phyloP scores from a whole-genome alignment of 1,139 yeast species.

The Chernovozyma aurita region DNA sequence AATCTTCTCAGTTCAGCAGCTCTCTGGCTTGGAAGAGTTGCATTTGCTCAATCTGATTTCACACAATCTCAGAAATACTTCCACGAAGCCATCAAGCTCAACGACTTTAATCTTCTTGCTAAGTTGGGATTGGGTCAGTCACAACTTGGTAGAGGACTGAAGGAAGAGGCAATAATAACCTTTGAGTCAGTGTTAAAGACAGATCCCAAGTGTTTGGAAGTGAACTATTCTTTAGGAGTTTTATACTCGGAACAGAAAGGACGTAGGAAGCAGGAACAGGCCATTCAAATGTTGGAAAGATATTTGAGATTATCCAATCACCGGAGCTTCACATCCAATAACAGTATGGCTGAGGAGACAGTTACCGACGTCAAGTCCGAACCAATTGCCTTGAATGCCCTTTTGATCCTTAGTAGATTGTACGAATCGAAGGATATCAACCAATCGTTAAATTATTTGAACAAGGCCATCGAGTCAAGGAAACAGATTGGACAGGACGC shows the following conservation, averaged over 20 bases:
- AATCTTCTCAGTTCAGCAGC: constrained; percentile 67
- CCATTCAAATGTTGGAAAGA: constrained; percentile 66
- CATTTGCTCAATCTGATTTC: constrained; percentile 55
- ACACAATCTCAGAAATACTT: constrained; percentile 69
- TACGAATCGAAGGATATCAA: constrained; percentile 60
- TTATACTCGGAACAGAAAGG: constrained; percentile 54
- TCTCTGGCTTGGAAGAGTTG: constrained; percentile 83
- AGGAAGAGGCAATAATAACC: constrained; percentile 81
- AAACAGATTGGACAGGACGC: constrained; percentile 41
- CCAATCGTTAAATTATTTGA: constrained; percentile 53
- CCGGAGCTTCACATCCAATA: constrained; percentile 27
- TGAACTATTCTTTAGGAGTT: constrained; percentile 70
- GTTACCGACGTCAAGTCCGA: constrained; percentile 36
- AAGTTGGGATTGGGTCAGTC: constrained; percentile 85
- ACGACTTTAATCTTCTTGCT: constrained; percentile 62
- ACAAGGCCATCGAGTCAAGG: constrained; percentile 54
- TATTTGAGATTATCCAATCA: constrained; percentile 59
- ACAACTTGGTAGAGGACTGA: constrained; percentile 66
- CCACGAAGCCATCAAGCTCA: constrained; percentile 63
- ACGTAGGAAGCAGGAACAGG: constrained; percentile 38
- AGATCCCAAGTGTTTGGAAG: constrained; percentile 70
- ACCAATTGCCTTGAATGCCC: constrained; percentile 65
- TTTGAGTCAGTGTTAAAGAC: constrained; percentile 70
- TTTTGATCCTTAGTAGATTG: constrained; percentile 60
- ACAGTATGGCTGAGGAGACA: constrained; percentile 16